Evolutionary conservation across 495 filamentous ascomycete species (phyloP).

Genomic region (Cryomyces minteri): DNA sequence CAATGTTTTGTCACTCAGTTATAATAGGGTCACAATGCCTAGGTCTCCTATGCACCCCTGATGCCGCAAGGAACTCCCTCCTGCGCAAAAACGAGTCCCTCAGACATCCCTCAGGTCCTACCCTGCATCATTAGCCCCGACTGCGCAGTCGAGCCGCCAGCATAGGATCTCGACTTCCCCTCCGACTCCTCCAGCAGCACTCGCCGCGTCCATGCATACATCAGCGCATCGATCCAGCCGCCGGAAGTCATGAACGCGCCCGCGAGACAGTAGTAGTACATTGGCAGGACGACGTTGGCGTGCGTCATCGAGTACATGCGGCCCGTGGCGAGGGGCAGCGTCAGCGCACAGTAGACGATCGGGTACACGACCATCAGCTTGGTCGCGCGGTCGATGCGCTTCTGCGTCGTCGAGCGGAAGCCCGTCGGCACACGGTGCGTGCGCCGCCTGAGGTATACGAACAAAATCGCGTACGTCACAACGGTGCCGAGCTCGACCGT

Average conservation of each 20-base stretch:
- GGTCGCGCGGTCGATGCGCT: conserved; percentile 2
- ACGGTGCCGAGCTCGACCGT: conserved; percentile 8
- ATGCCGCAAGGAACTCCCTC: too few relatives aligned
- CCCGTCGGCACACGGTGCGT: background rate
- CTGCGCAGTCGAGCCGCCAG: too few relatives aligned
- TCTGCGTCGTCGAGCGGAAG: background rate
- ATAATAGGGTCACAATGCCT: too few relatives aligned
- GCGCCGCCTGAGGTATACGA: conserved; percentile 3
- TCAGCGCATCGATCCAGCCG: conserved; percentile 11
- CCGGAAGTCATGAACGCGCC: conserved; percentile 9
- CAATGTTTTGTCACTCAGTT: too few relatives aligned
- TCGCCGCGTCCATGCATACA: conserved; percentile 11
- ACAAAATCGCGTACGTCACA: conserved; percentile 8
- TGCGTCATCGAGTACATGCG: conserved; percentile 8
- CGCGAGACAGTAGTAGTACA: conserved; percentile 2
- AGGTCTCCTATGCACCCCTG: too few relatives aligned
- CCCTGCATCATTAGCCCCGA: too few relatives aligned
- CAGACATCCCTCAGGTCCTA: too few relatives aligned
- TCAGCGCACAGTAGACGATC: conserved; percentile 8
- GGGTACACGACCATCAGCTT: conserved; percentile 10
- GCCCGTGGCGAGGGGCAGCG: conserved; percentile 7
- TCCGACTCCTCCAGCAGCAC: conserved; percentile 4
- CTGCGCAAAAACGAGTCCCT: too few relatives aligned
- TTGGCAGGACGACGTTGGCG: background rate
- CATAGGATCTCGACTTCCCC: too few relatives aligned